phyloP scores from a whole-genome alignment of 345 rosid species.

The Passiflora organensis region DNA sequence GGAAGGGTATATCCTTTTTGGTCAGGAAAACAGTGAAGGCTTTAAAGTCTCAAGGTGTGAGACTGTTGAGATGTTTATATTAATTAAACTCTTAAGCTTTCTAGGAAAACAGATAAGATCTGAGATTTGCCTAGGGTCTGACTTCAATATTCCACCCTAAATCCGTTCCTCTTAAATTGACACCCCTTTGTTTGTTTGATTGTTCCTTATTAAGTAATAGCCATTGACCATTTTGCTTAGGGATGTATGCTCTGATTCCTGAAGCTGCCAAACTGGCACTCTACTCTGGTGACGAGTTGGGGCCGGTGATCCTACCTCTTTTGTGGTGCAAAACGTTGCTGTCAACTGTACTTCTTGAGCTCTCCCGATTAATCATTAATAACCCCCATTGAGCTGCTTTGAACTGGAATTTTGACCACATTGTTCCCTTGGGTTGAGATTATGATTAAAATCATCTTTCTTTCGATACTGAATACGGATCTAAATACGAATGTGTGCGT shows the following conservation, averaged over 20 bases:
- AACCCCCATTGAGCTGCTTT: not conserved
- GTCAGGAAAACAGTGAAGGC: not conserved
- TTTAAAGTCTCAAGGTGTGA: constrained; percentile 13
- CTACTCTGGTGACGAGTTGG: constrained; percentile 1
- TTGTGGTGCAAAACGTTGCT: not conserved
- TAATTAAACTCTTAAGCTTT: too few relatives aligned
- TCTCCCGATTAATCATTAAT: constrained; percentile 1
- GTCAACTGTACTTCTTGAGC: not conserved
- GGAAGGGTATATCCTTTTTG: not conserved
- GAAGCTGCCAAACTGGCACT: constrained; percentile 4
- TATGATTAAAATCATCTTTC: not conserved
- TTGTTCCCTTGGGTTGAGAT: not conserved
- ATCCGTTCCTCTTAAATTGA: constrained; percentile 17
- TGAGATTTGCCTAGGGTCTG: constrained; percentile 10
- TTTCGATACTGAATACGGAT: constrained; percentile 5
- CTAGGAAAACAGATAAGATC: constrained; percentile 1
- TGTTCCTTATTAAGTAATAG: not conserved
- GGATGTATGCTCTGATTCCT: constrained; percentile 3
- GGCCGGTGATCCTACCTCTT: not conserved
- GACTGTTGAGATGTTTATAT: not conserved
- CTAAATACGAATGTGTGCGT: too few relatives aligned
- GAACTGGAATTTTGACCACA: not conserved
- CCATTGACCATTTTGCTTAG: constrained; percentile 6
- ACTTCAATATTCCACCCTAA: constrained; percentile 12
- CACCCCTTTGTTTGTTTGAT: not conserved